These are phyloP conservation scores for Axilococcus clingmanii DNA, from an alignment of 139 green algal species.

Conservation along the genomic window DNA sequence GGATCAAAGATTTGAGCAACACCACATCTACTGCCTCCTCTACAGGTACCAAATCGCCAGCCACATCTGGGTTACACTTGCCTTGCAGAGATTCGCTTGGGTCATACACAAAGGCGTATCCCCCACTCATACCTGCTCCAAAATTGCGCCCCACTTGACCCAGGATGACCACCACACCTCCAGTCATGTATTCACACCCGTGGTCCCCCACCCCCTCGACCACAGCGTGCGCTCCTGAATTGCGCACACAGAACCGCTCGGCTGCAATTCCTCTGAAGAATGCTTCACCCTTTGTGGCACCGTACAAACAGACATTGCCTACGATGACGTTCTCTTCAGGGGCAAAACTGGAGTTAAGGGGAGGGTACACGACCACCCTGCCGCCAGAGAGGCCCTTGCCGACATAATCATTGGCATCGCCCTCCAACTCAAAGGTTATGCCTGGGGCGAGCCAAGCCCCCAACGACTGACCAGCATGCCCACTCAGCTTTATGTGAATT, in stretches of 20 bases:
- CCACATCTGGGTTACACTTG: conserved; percentile 56
- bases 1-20: conserved; percentile 58
- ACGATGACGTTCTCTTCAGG: conserved; percentile 85
- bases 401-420: conserved; percentile 94
- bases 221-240: conserved; percentile 74
- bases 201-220: conserved; percentile 94
- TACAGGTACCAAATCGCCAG: conserved; percentile 64
- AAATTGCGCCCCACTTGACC: conserved; percentile 89
- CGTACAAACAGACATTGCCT: conserved; percentile 92
- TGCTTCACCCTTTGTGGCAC: conserved; percentile 72
- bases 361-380: conserved; percentile 69
- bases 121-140: conserved; percentile 87
- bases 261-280: conserved; percentile 87
- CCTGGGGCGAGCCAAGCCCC: conserved; percentile 72
- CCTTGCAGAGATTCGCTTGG: conserved; percentile 42
- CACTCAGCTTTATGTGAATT: conserved; percentile 80
- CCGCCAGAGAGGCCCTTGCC: conserved; percentile 84
- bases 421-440: conserved; percentile 81
- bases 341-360: conserved; percentile 48
- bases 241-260: conserved; percentile 84
- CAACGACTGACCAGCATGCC: conserved; percentile 81
- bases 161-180: conserved; percentile 78
- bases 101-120: conserved; percentile 87
- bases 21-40: conserved; percentile 37
- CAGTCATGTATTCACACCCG: conserved; percentile 96